Base-by-base conservation (phyloP, 345 rosid genomes). In the Sonneratia alba region DNA sequence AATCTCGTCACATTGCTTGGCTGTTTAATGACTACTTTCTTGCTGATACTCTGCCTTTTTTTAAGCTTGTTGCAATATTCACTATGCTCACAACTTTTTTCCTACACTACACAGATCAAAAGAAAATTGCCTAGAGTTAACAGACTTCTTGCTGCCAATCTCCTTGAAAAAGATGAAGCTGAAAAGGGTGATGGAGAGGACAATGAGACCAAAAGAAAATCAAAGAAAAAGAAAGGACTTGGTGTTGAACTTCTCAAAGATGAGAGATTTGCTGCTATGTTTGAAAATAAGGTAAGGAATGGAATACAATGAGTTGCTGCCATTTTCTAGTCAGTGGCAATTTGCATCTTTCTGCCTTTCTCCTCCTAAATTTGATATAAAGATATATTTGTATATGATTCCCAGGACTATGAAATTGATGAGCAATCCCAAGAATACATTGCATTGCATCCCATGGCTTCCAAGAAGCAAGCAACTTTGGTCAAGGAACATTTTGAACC, bases 401-500 rank as follows among this genome's bases (percentile, higher is more conserved):
- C 61, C 55, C 79, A 94, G 98, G 94, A 90, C 76, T 94, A 71
- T 76, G 83, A 94, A 88, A 90, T 94, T 69, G 92, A 91, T 74
- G 85, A 76, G 66, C 75, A 81, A 36, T 88, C 97, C 10, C 73
- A 65, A 71, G 93, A 94, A 79, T 94, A 84, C 73, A 36, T 80
- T 70, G 84, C 95, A 27, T 80, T 91, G 66, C 97, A 91, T 87
- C 98, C 97, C 34, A 45, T 94, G 85, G 79, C 83, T 68, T 53
- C 96, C 36, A 78, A 79, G 76, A 87, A 81, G 76, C 90, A 82
- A 71, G 80, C 88, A 9, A 84, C 91, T 69, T 71, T 90, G 79
- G 70, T 94, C 67, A 88, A 88, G 67, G 98, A 94, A 71, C 93
- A 94, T 81, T 94, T 94, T 80, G 89, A 91, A 76, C 89, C 88